Percentiles rank a stretch among this genome's conserved stretches.
Conservation (phyloP, 805 yeast species). For the Saccharomycopsis malanga region DNA sequence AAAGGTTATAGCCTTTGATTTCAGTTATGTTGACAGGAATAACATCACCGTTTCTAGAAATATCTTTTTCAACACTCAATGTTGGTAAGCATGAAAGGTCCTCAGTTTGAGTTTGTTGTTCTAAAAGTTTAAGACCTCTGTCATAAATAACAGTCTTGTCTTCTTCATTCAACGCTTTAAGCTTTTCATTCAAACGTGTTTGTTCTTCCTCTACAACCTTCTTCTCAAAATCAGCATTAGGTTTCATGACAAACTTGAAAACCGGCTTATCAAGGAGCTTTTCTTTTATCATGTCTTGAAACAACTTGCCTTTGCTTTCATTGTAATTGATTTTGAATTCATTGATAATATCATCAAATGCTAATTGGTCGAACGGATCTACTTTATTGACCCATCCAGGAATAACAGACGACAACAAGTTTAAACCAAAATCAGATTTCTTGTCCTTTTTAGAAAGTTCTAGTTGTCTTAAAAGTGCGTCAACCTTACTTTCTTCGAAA, state of each 20-base stretch:
- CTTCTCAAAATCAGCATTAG: slow-evolving; percentile 50
- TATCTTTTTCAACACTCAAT: slow-evolving; percentile 59
- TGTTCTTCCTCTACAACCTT: slow-evolving; percentile 50
- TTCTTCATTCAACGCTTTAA: slow-evolving; percentile 39
- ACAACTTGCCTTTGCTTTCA: slow-evolving; percentile 45
- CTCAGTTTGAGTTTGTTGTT: slow-evolving; percentile 60
- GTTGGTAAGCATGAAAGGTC: slow-evolving; percentile 79
- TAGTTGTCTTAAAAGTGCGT: slow-evolving; percentile 81
- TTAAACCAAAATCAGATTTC: slow-evolving; percentile 84
- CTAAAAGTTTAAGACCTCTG: slow-evolving; percentile 53
- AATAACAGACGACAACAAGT: slow-evolving; percentile 61
- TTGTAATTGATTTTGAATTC: slow-evolving; percentile 57
- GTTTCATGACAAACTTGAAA: slow-evolving; percentile 73
- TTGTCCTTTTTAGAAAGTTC: slow-evolving; percentile 81
- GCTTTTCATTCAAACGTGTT: slow-evolving; percentile 38
- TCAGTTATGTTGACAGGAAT: slow-evolving; percentile 31
- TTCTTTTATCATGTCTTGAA: slow-evolving; percentile 51
- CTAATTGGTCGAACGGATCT: slow-evolving; percentile 66
- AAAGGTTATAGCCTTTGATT: slow-evolving; percentile 31
- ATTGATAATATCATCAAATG: slow-evolving; percentile 52
- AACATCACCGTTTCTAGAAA: slow-evolving; percentile 46
- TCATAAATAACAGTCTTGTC: slow-evolving; percentile 53
- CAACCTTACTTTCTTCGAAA: slow-evolving; percentile 55
- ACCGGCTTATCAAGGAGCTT: slow-evolving; percentile 47
- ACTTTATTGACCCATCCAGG: slow-evolving; percentile 79